Evolutionary conservation across 2,329 filamentous ascomycete species (phyloP).

Genomic region (Hypocreales sp.): DNA sequence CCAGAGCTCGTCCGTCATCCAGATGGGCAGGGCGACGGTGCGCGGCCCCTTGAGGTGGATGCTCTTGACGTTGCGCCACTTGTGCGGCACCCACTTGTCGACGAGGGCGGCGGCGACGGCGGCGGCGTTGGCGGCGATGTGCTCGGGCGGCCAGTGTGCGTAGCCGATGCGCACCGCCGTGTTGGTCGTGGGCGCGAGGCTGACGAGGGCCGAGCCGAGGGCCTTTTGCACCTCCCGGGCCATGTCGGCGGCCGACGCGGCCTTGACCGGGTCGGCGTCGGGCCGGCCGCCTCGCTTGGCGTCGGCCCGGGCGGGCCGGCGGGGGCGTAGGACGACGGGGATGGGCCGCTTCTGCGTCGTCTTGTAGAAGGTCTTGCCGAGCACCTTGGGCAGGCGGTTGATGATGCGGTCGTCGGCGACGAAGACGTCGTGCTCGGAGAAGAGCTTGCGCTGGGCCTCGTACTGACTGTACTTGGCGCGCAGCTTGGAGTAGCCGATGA

Average conservation of each 20-base stretch:
- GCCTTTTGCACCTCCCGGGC: conserved; percentile 72
- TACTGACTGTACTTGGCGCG: conserved; percentile 73
- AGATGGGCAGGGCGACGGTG: conserved; percentile 83
- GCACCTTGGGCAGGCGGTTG: conserved; percentile 53
- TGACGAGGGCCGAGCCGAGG: conserved; percentile 61
- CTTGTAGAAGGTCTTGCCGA: conserved; percentile 92
- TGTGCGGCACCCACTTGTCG: conserved; percentile 67
- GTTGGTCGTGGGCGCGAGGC: conserved; percentile 63
- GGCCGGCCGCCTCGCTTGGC: conserved; percentile 28
- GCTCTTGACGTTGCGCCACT: conserved; percentile 73
- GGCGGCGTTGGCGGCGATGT: conserved; percentile 68
- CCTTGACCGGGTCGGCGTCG: conserved; percentile 13
- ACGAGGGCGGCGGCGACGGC: conserved; percentile 55
- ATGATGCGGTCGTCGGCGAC: conserved; percentile 80
- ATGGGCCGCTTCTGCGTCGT: conserved; percentile 70
- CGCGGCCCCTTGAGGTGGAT: conserved; percentile 85
- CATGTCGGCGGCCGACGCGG: conserved; percentile 47
- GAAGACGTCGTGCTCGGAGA: conserved; percentile 81
- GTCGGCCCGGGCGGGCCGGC: conserved; percentile 44
- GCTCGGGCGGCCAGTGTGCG: conserved; percentile 56
- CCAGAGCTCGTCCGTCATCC: conserved; percentile 88
- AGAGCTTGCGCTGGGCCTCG: conserved; percentile 72
- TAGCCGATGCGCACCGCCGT: conserved; percentile 69
- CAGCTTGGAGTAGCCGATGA: conserved; percentile 74
- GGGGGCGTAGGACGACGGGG: conserved; percentile 55